These are phyloP conservation scores for Aspergillus cristatus DNA, from an alignment of 495 filamentous ascomycete genomes.

Conservation along the genomic window DNA sequence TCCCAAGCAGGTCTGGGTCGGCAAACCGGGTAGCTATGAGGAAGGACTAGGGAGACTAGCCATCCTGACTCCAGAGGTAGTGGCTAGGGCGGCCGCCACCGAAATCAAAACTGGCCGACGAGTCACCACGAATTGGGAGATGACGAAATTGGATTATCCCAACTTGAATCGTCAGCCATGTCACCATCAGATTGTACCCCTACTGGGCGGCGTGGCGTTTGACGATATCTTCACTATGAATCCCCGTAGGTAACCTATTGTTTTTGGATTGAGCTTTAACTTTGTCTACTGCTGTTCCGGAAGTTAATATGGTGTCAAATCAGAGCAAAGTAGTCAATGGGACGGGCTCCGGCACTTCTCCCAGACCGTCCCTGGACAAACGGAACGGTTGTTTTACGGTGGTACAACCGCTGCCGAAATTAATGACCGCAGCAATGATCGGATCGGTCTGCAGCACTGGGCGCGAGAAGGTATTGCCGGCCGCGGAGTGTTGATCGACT, in stretches of 20 bases:
- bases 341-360: conserved; percentile 55
- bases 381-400: conserved; percentile 42
- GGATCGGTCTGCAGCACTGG: conserved; percentile 40
- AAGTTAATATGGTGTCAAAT: no score
- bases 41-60: conserved; percentile 36
- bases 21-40: conserved; percentile 28
- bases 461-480: conserved; percentile 38
- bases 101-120: conserved; percentile 32
- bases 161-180: conserved; percentile 33
- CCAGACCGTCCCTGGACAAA: conserved; percentile 20
- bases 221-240: conserved; percentile 61
- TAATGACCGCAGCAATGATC: conserved; percentile 38
- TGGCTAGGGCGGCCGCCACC: conserved; percentile 24
- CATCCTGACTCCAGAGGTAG: conserved; percentile 34
- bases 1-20: conserved; percentile 34
- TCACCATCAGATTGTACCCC: conserved; percentile 31
- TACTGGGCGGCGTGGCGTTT: conserved; percentile 37
- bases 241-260: conserved; percentile 33
- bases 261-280: not conserved
- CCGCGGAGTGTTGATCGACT: conserved; percentile 48
- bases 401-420: conserved; percentile 38
- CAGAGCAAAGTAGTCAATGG: conserved; percentile 61
- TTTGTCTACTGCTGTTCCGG: no score
- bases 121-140: conserved; percentile 33
- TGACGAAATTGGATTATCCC: conserved; percentile 37